Percentiles rank a stretch among this genome's conserved stretches.
Conservation (phyloP, 352 stramenopile species). For the Phytophthora pinifolia region DNA sequence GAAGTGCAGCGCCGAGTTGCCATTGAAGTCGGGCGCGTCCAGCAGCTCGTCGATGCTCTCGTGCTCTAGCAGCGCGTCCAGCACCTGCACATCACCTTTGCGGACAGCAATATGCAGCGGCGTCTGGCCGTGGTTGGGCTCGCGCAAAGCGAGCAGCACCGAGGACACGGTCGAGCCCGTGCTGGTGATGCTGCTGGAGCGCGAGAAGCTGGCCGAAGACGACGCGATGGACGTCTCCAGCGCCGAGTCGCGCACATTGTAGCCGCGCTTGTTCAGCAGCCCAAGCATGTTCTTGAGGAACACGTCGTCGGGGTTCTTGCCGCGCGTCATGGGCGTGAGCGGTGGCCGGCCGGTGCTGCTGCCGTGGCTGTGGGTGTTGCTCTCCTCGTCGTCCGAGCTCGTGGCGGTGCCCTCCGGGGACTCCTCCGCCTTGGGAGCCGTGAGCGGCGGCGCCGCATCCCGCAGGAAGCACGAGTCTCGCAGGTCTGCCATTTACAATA, state of each 20-base stretch:
- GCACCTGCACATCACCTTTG: conserved; percentile 65
- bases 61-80: conserved; percentile 72
- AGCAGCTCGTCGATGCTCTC: conserved; percentile 71
- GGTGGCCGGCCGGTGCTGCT: conserved; percentile 8
- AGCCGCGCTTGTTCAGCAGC: conserved; percentile 82
- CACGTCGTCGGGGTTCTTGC: conserved; percentile 49
- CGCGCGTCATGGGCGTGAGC: conserved; percentile 9
- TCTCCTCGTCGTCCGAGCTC: conserved; percentile 32
- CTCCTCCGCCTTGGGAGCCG: conserved; percentile 1
- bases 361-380: conserved; percentile 11
- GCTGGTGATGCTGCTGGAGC: conserved; percentile 60
- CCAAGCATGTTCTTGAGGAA: conserved; percentile 72
- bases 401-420: conserved; percentile 14
- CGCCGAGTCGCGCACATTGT: conserved; percentile 75
- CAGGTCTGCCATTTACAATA: conserved; percentile 13
- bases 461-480: conserved; percentile 23
- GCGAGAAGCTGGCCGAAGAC: conserved; percentile 34
- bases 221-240: conserved; percentile 61
- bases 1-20: conserved; percentile 84
- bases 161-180: conserved; percentile 64
- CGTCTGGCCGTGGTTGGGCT: conserved; percentile 74
- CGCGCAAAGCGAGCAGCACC: conserved; percentile 62
- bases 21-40: conserved; percentile 72
- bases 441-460: conserved; percentile 21
- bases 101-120: conserved; percentile 80